Conservation (phyloP, 1,139 yeast species). For the Candida glucosophila region DNA sequence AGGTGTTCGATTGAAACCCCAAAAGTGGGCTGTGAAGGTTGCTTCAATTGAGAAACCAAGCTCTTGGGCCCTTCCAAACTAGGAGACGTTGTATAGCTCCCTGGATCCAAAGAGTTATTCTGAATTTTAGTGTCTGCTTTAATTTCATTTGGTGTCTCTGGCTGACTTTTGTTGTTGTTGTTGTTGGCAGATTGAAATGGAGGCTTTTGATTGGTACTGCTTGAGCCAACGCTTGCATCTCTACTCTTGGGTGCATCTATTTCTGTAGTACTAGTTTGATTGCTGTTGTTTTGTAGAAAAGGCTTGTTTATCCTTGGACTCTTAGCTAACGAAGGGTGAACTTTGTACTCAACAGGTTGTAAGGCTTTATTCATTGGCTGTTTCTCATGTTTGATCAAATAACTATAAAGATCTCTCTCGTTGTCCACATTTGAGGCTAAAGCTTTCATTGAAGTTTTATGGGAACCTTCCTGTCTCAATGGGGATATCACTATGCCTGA, state of each 20-base stretch:
- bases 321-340: conserved; percentile 61
- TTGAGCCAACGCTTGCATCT: not conserved
- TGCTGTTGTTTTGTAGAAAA: conserved; percentile 22
- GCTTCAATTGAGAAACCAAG: conserved; percentile 18
- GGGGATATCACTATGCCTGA: conserved; percentile 81
- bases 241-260: not conserved
- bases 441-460: conserved; percentile 60
- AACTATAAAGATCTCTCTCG: conserved; percentile 72
- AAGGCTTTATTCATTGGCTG: conserved; percentile 29
- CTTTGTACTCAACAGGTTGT: conserved; percentile 64
- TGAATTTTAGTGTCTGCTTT: not conserved
- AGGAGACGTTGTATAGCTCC: conserved; percentile 15
- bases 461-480: conserved; percentile 27
- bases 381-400: conserved; percentile 43
- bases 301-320: conserved; percentile 23
- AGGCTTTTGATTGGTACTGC: not conserved
- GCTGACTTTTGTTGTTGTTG: not conserved
- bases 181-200: not conserved
- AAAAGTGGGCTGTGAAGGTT: conserved; percentile 50
- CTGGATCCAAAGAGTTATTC: conserved; percentile 40
- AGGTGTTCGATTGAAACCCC: conserved; percentile 74
- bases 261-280: conserved; percentile 2
- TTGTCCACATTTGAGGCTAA: conserved; percentile 73
- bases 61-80: conserved; percentile 37
- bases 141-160: conserved; percentile 1